Percentiles rank a stretch among this genome's conserved stretches.
Conservation (phyloP, 2,329 filamentous ascomycete genomes). For the Reticulascus tulasneorum region DNA sequence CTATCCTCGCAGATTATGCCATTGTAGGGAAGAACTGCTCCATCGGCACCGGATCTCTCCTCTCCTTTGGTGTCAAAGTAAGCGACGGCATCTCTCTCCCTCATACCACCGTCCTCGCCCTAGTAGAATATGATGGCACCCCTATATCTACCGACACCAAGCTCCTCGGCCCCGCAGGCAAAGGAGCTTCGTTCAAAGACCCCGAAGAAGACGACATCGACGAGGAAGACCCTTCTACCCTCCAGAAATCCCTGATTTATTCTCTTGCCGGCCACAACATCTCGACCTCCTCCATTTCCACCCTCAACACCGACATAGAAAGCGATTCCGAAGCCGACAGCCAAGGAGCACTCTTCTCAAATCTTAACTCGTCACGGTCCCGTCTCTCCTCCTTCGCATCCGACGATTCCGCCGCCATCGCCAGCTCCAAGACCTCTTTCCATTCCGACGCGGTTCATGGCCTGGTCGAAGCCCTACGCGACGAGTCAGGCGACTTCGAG, state of each 20-base stretch:
- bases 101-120: slow-evolving; percentile 26
- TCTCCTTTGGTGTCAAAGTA: slow-evolving; percentile 76
- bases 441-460: slow-evolving; percentile 83
- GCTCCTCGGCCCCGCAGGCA: slow-evolving; percentile 46
- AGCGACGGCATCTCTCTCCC: slow-evolving; percentile 53
- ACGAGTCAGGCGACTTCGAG: slow-evolving; percentile 74
- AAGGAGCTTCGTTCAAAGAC: slow-evolving; percentile 45
- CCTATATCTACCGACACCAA: slow-evolving; percentile 35
- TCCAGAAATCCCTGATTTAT: slow-evolving; percentile 55
- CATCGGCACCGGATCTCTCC: slow-evolving; percentile 67
- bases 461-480: slow-evolving; percentile 79
- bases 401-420: slow-evolving; percentile 61
- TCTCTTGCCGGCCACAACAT: slow-evolving; percentile 49
- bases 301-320: slow-evolving; percentile 60
- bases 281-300: slow-evolving; percentile 53
- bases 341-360: slow-evolving; percentile 42
- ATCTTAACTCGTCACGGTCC: slow-evolving; percentile 59
- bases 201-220: slow-evolving; percentile 47
- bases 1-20: slow-evolving; percentile 72
- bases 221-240: slow-evolving; percentile 42
- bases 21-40: slow-evolving; percentile 67
- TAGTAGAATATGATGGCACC: slow-evolving; percentile 32
- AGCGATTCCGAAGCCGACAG: slow-evolving; percentile 65
- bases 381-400: slow-evolving; percentile 70
- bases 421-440: slow-evolving; percentile 55